Conservation (phyloP, 129 eudicot genomes). For the Cynara cardunculus region DNA sequence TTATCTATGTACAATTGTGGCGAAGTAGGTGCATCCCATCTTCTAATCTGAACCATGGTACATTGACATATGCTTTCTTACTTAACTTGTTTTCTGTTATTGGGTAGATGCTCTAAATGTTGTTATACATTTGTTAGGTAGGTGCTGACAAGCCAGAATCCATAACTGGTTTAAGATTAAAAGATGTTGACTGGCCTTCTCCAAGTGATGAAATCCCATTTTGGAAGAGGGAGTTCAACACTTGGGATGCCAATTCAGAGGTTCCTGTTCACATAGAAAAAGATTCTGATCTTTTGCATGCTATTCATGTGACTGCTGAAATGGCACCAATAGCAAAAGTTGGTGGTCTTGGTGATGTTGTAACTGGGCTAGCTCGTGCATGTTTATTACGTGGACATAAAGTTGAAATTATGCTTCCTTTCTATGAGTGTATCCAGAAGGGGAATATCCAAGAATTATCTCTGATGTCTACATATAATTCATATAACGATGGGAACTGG, state of each 20-base stretch:
- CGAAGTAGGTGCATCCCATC: neutral
- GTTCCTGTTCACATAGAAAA: slow-evolving; percentile 31
- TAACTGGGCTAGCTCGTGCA: slow-evolving; percentile 80
- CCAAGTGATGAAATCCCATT: slow-evolving; percentile 74
- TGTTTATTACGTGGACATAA: slow-evolving; percentile 74
- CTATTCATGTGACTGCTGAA: slow-evolving; percentile 79
- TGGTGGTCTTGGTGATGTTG: slow-evolving; percentile 93
- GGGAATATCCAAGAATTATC: slow-evolving; percentile 45
- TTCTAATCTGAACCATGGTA: neutral
- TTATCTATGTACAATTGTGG: too few species aligned
- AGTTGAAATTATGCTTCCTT: slow-evolving; percentile 80
- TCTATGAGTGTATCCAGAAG: slow-evolving; percentile 77
- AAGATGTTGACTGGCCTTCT: slow-evolving; percentile 62
- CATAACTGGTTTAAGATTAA: slow-evolving; percentile 17
- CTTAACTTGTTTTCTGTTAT: neutral
- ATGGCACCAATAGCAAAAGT: slow-evolving; percentile 93
- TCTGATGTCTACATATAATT: slow-evolving; percentile 46
- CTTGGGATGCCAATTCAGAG: slow-evolving; percentile 38
- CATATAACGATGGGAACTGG: slow-evolving; percentile 79
- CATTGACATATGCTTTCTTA: neutral
- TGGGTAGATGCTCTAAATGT: neutral
- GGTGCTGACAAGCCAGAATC: slow-evolving; percentile 31
- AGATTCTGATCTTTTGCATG: slow-evolving; percentile 64
- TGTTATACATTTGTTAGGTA: slow-evolving; percentile 29
- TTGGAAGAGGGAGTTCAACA: slow-evolving; percentile 62